Evolutionary conservation across 2,329 filamentous ascomycete genomes (phyloP), one percentile per base, ranked within the genome.

Genomic region (Aspergillus jensenii): DNA sequence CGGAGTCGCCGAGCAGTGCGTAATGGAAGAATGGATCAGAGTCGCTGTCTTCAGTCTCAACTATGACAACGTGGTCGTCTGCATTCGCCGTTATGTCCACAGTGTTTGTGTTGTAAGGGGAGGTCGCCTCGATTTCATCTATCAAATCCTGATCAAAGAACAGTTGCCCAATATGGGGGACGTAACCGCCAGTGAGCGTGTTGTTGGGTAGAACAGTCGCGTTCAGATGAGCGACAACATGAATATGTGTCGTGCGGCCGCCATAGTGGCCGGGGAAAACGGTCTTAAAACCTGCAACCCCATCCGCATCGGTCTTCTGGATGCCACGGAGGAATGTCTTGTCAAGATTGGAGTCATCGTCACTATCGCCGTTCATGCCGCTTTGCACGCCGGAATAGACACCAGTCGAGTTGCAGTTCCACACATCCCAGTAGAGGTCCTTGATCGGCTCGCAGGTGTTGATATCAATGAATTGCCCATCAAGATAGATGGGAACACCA

Each of bases 91-190:
- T 78, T 15, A 74, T 54, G 1, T 56, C 33, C 41, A 78, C 71
- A 0, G 59, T 56, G 25, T 64, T 67, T 14, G 56, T 47, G 35
- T 47, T 61, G 31, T 66, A 66, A 1, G 62, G 62, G 25, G 58
- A 79, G 66, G 62, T 79, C 71, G 43, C 76, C 73, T 83, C 79
- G 52, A 87, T 81, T 40, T 76, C 61, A 27, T 60, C 64, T 60
- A 82, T 77, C 14, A 87, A 78, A 58, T 76, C 74, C 66, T 86
- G 80, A 19, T 53, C 51, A n/a, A 84, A 84, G 76, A 84, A 87
- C 44, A 85, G 66, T 68, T 87, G 85, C 17, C 85, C 85, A 43
- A 87, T 78, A 70, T 87, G 85, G 6, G 80, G 77, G 54, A 82
- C 78, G 49, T 71, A 77, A 17, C 75, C 76, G 50, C 48, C 78